phyloP scores from a whole-genome alignment of 2,329 filamentous ascomycete genomes.

The Thelonectria discophora region DNA sequence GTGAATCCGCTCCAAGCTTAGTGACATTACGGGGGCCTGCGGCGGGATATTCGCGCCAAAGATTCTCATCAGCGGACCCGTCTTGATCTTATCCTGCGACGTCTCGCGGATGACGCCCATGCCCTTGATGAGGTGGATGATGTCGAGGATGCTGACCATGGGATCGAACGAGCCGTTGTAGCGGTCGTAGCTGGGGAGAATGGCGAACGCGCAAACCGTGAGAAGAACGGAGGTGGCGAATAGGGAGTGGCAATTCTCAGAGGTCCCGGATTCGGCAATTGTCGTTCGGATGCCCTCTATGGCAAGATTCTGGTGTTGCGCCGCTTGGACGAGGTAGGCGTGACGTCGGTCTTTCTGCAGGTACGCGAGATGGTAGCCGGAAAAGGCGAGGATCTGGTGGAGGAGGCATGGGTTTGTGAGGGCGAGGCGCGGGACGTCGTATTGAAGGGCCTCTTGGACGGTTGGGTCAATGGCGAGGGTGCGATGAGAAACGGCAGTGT shows the following conservation, averaged over 20 bases:
- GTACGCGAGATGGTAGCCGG: slow-evolving; percentile 31
- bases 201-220: slow-evolving; percentile 33
- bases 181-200: slow-evolving; percentile 25
- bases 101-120: not conserved
- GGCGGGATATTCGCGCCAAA: not conserved
- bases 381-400: slow-evolving; percentile 29
- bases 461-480: slow-evolving; percentile 26
- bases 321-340: slow-evolving; percentile 19
- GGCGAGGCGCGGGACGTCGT: slow-evolving; percentile 26
- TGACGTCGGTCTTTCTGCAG: slow-evolving; percentile 23
- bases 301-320: slow-evolving; percentile 31
- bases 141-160: slow-evolving; percentile 1
- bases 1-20: not conserved
- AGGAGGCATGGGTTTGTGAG: slow-evolving; percentile 30
- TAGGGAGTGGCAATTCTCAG: slow-evolving; percentile 26
- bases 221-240: slow-evolving; percentile 22
- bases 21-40: not conserved
- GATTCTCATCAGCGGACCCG: not conserved
- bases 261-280: not conserved
- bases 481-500: slow-evolving; percentile 31
- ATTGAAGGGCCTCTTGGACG: slow-evolving; percentile 24
- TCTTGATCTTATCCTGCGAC: not conserved
- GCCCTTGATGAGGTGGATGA: slow-evolving; percentile 2
- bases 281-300: slow-evolving; percentile 29
- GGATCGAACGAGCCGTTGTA: not conserved